These are phyloP conservation scores for Heliamphora exappendiculata DNA, from an alignment of 148 eudicot species.

Conservation along the genomic window DNA sequence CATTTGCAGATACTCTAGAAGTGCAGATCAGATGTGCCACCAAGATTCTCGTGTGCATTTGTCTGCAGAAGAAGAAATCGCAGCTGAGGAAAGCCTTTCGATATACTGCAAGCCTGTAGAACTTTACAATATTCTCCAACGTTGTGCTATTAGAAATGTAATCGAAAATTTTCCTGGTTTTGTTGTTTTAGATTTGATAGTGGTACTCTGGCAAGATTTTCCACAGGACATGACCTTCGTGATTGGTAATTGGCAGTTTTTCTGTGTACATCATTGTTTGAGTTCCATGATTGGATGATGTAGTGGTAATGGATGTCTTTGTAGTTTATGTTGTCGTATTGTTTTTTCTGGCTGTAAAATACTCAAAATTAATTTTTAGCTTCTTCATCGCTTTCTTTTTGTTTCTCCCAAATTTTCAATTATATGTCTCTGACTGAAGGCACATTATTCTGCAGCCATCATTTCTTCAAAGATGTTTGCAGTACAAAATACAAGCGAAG, in stretches of 20 bases:
- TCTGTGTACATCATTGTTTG: not conserved
- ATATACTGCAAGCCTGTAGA: conserved; percentile 94
- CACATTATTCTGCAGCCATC: conserved; percentile 55
- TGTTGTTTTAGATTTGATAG: not conserved
- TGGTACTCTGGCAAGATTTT: not conserved
- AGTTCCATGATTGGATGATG: not conserved
- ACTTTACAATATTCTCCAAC: conserved; percentile 87
- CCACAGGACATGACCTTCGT: not conserved
- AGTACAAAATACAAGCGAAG: conserved; percentile 72
- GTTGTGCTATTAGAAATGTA: conserved; percentile 71
- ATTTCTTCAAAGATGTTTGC: conserved; percentile 81
- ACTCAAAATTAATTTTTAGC: not conserved
- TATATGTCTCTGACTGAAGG: conserved; percentile 21
- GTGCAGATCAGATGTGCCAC: conserved; percentile 69
- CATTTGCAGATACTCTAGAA: conserved; percentile 59
- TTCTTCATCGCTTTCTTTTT: not conserved
- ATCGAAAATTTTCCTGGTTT: not conserved
- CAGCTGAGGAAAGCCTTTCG: conserved; percentile 77
- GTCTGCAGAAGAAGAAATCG: conserved; percentile 75
- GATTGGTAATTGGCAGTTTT: not conserved
- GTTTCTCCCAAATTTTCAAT: not conserved
- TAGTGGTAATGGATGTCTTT: conserved; percentile 6
- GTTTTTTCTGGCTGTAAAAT: not conserved
- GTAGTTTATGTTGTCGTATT: not conserved
- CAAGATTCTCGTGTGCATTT: conserved; percentile 60